Evolutionary conservation across 2,329 filamentous ascomycete species (phyloP).

Genomic region (Sporothrix globosa): DNA sequence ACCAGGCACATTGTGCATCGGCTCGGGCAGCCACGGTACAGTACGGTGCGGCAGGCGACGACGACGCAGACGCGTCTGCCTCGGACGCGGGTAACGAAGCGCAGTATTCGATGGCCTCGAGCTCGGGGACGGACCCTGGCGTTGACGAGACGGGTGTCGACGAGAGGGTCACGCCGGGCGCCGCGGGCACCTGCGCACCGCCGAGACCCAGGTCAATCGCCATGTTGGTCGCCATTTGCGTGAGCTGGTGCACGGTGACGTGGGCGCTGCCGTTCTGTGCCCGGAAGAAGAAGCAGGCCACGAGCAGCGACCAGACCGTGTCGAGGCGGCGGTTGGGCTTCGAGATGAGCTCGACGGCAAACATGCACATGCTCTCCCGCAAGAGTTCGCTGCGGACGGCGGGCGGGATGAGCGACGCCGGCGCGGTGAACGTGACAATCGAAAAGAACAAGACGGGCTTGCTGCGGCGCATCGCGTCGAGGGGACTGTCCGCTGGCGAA

Average conservation of each 20-base stretch:
- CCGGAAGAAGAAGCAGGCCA: conserved; percentile 20
- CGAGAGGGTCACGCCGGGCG: neutral
- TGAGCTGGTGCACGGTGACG: conserved; percentile 23
- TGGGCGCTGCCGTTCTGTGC: conserved; percentile 19
- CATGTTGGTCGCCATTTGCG: conserved; percentile 22
- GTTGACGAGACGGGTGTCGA: neutral
- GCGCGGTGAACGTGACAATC: conserved; percentile 13
- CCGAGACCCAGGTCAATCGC: conserved; percentile 2
- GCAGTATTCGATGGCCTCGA: conserved; percentile 7
- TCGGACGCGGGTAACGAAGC: neutral
- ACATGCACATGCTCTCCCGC: conserved; percentile 24
- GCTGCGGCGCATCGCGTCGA: conserved; percentile 17
- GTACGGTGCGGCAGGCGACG: neutral
- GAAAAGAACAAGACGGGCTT: conserved; percentile 15
- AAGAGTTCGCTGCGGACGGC: conserved; percentile 13
- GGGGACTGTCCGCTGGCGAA: neutral
- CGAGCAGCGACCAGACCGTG: conserved; percentile 25
- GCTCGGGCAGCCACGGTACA: conserved; percentile 3
- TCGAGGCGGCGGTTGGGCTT: conserved; percentile 11
- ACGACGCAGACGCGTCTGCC: neutral
- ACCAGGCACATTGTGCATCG: conserved; percentile 8
- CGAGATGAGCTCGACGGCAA: conserved; percentile 23
- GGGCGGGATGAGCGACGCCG: neutral
- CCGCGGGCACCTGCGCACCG: neutral
- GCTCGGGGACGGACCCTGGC: neutral